phyloP scores from a whole-genome alignment of 768 basidiomycete species.

The Holtermanniella nyarrowii region DNA sequence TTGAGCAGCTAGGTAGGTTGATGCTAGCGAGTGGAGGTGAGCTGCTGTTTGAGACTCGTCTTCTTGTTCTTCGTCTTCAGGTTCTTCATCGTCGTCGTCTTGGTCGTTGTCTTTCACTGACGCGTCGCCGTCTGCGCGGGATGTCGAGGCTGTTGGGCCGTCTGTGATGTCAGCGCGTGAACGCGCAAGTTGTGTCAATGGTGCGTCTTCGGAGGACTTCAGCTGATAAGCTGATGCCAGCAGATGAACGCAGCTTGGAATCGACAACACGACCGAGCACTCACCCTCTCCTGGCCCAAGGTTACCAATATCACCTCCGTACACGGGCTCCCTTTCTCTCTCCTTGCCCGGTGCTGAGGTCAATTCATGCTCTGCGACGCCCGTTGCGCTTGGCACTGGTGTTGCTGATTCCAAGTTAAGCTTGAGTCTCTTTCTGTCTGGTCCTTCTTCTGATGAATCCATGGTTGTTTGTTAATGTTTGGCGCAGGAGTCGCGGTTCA shows the following conservation, averaged over 20 bases:
- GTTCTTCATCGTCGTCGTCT: slow-evolving; percentile 43
- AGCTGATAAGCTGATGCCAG: no score
- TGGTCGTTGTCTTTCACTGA: slow-evolving; percentile 41
- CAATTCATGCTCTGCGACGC: slow-evolving; percentile 48
- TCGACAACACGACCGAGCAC: slow-evolving; percentile 3
- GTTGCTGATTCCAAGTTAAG: not conserved
- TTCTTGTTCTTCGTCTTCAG: slow-evolving; percentile 68
- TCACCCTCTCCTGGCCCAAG: slow-evolving; percentile 42
- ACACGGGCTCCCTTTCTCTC: slow-evolving; percentile 73
- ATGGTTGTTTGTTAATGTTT: no score
- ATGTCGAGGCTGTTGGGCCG: not conserved
- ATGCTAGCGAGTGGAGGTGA: slow-evolving; percentile 36
- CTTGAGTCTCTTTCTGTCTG: not conserved
- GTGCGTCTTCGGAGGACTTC: no score
- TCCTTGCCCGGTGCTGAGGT: slow-evolving; percentile 74
- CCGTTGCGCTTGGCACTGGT: slow-evolving; percentile 3
- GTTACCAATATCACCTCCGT: slow-evolving; percentile 68
- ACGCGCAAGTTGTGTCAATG: no score
- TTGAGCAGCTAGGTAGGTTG: slow-evolving; percentile 88
- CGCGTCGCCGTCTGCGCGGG: slow-evolving; percentile 8
- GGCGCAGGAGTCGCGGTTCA: no score
- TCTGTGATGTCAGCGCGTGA: no score
- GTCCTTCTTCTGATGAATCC: not conserved
- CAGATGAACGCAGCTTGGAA: no score
- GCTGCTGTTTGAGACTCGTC: slow-evolving; percentile 58